Base-by-base conservation (phyloP, 2,329 filamentous ascomycete species). In the Penicillium polonicum region DNA sequence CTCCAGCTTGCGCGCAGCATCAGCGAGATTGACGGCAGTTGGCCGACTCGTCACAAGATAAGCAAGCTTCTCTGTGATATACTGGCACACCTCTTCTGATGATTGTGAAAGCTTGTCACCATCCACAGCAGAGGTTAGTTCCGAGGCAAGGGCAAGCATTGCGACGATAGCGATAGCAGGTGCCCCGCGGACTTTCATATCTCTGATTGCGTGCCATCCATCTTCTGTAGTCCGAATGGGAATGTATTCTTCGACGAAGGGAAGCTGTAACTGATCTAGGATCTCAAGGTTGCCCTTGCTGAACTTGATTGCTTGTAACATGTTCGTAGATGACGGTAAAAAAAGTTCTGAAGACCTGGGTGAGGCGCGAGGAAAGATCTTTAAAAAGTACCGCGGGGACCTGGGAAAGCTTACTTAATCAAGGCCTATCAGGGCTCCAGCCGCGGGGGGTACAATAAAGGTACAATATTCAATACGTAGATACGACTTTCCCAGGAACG, bases 161-260 rank as follows among this genome's bases (percentile, higher is more conserved):
- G 94, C 94, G n/a, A 99, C 94, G 63, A 99, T 97, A 44, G 94
- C 94, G 73, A 99, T 99, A 45, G 94, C 94, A 0, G 94, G 94
- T 5, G 94, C 94, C 41, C 91, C 89, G 52, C 85, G 81, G 17
- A 81, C 79, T 63, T 83, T 82, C 85, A 88, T 88, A 49, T 85
- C 80, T 66, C 83, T 85, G 70, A 88, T 88, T 5, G 85, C 85
- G 70, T 85, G 81, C 84, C 85, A 87, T 57, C 82, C 85, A 74
- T 87, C 84, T 67, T 83, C 79, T 49, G 80, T 78, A 36, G 79
- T 80, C 55, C 72, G 73, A 60, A 88, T 78, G 46, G 79, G 68
- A 49, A 85, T 79, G 66, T 84, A 88, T 58, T 80, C 75, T 63
- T 83, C 80, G 53, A 82, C 75, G 65, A 87, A 84, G 7, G 85